Evolutionary conservation across 768 basidiomycete species (phyloP), one percentile per base, ranked within the genome.

Genomic region (Amyloporia xantha): DNA sequence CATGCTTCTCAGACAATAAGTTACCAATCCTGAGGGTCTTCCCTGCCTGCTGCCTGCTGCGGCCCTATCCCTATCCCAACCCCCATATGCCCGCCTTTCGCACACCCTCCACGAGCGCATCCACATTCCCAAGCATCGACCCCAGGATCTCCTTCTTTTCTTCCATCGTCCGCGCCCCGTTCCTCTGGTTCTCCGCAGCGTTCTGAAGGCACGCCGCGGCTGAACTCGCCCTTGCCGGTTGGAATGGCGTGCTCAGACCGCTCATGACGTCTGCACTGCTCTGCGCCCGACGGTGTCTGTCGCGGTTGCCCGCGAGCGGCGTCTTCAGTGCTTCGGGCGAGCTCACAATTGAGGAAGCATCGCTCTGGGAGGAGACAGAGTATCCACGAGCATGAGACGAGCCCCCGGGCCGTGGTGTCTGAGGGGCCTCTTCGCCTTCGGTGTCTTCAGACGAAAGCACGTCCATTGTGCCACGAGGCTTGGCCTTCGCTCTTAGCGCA

Each of bases 1-100:
- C 30, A 15, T 15, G 30, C 30, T 33, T 33, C 30, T 7, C 30
- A 33, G 38, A 21, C 7, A 7, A 39, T 39, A 39, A 39, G 9
- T 39, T 9, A 39, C 38, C 38, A 39, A 9, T 13, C 38, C 19
- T 21, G 9, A 15, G 30, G 30, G 30, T 15, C 30, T 33, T 33
- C 9, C 15, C 30, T 33, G 7, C 38, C 9, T 9, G 12, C 38
- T 39, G 10, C 17, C 38, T 39, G 38, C 38, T 39, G 38, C 38
- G 38, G 26, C 26, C 10, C n/a, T n/a, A 23, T 23, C 2, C 21
- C 47, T 46, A 77, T 27, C 66, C 80, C 48, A 91, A 63, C 5
- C 91, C 90, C 89, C 89, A 94, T 48, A 93, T 81, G 0, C 91
- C 90, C 0, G 88, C 89, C 65, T 82, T 86, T 52, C 84, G 73